These are phyloP conservation scores for Annona cherimola DNA, from an alignment of 164 flowering plant genomes.

Conservation along the genomic window DNA sequence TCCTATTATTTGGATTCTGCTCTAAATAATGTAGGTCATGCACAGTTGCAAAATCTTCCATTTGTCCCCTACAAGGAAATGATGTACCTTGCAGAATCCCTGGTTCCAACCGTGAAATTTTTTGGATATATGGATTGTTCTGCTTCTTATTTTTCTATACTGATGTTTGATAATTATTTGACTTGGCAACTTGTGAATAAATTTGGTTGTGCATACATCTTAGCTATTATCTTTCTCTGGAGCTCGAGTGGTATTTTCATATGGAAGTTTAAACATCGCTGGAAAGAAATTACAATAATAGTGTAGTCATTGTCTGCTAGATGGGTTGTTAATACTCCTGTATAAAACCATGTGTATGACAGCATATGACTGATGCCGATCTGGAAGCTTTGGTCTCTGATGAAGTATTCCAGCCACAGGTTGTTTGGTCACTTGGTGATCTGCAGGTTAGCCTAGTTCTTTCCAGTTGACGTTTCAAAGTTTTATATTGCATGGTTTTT, in stretches of 20 bases:
- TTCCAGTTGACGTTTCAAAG: background rate
- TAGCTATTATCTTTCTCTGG: too few species aligned
- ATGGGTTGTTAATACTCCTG: background rate
- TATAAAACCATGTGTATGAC: slow-evolving; percentile 17
- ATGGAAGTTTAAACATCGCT: background rate
- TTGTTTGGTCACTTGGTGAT: slow-evolving; percentile 75
- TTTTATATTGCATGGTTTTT: background rate
- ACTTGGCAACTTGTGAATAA: too few species aligned
- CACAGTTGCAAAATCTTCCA: too few species aligned
- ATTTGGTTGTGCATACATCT: too few species aligned
- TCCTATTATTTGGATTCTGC: too few species aligned
- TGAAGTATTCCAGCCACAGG: slow-evolving; percentile 86
- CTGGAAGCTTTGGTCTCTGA: slow-evolving; percentile 82
- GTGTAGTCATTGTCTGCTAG: background rate
- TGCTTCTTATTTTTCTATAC: too few species aligned
- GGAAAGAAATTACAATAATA: background rate
- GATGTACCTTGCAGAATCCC: too few species aligned
- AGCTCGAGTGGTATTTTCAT: background rate
- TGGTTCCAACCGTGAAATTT: too few species aligned
- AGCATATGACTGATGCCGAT: slow-evolving; percentile 86
- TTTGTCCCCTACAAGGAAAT: too few species aligned
- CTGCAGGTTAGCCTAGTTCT: slow-evolving; percentile 51
- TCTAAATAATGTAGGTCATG: too few species aligned
- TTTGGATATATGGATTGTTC: too few species aligned
- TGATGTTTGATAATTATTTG: too few species aligned